Evolutionary conservation across 768 basidiomycete genomes (phyloP), one percentile per base, ranked within the genome.

Genomic region (Hortiboletus campestris): DNA sequence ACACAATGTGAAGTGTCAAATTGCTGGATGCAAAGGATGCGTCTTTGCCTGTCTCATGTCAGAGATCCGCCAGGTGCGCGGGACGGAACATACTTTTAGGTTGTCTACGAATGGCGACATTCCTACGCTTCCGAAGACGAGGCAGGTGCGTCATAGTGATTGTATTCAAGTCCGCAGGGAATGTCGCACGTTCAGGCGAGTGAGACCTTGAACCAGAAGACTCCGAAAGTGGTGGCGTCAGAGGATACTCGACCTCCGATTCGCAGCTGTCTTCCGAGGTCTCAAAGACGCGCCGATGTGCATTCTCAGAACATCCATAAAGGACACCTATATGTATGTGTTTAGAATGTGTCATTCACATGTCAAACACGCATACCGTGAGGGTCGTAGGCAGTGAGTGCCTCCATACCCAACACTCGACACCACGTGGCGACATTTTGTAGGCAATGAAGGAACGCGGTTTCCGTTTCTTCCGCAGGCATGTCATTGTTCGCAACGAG

Each of bases 151-250:
- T 45, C 46, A 68, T 56, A 3, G 70, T 66, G 10, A 67, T 55
- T 29, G 59, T 48, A 22, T 60, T 49, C 42, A 67, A 43, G 48
- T 58, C 61, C 17, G 46, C 46, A 20, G 60, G 51, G 11, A 43
- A 35, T 6, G n/a, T 39, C 20, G 41, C 49, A 31, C n/a, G 53
- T 40, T 74, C 77, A 11, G 86, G 86, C 3, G 86, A 85, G 25
- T 84, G 72, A 29, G 84, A 77, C 53, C 84, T 76, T 12, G 88
- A 88, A 25, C 80, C 82, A 25, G 86, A 83, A 63, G 78, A 79
- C 67, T 89, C 89, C 9, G 89, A 91, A 17, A 80, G 74, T 4
- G 89, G 90, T n/a, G 89, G 90, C 0, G 89, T 91, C 42, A 83
- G 74, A 39, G 89, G 90, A 67, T 84, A 90, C 63, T 84, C 81